Percentiles rank a stretch among this genome's conserved stretches.
phyloP scores from a whole-genome alignment of 352 stramenopile species.

The Globisporangium emineosum region DNA sequence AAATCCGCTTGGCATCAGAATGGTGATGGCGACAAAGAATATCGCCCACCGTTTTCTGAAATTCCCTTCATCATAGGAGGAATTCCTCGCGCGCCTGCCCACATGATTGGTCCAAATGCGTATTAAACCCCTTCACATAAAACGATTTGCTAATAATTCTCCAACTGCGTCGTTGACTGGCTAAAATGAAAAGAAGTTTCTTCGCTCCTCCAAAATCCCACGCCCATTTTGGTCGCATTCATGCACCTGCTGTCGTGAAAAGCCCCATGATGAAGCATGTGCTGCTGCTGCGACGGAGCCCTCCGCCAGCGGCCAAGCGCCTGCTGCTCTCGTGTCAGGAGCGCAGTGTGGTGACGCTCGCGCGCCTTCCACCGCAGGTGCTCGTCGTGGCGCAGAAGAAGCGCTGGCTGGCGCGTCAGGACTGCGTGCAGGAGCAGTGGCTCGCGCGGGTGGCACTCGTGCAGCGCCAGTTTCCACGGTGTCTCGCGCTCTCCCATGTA shows the following conservation, averaged over 20 bases:
- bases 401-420: constrained; percentile 3
- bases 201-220: not conserved
- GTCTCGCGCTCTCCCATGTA: constrained; percentile 20
- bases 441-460: not conserved
- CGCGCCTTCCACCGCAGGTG: constrained; percentile 16
- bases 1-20: no score
- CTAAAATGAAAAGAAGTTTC: not conserved
- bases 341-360: constrained; percentile 1
- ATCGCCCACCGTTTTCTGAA: no score
- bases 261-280: constrained; percentile 7
- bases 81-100: no score
- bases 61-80: no score
- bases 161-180: not conserved
- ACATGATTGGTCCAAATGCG: not conserved
- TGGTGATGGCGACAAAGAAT: no score
- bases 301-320: not conserved
- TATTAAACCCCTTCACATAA: not conserved
- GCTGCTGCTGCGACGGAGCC: constrained; percentile 10
- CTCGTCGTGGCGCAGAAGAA: constrained; percentile 16
- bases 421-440: constrained; percentile 11
- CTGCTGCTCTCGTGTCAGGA: constrained; percentile 8
- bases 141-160: not conserved
- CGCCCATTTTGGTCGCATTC: not conserved
- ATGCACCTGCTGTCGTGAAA: not conserved
- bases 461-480: constrained; percentile 14